These are phyloP conservation scores for Xerocomus potaroensis DNA, from an alignment of 768 basidiomycete species.

Conservation along the genomic window DNA sequence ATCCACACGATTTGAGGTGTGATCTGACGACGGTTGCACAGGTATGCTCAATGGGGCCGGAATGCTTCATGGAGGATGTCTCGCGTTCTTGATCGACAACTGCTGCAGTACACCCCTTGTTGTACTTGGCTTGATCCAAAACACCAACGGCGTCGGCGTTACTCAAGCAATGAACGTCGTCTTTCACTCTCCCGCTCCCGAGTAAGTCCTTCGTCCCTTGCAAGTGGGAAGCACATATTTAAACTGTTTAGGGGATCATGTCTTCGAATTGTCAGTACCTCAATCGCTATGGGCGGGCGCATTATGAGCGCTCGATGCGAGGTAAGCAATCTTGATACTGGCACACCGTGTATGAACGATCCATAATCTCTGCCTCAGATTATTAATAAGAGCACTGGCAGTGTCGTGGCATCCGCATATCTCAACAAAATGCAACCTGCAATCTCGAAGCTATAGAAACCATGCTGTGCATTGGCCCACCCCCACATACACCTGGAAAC, in stretches of 20 bases:
- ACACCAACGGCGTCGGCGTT: slow-evolving; percentile 68
- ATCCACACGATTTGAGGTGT: neutral
- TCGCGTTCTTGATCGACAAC: slow-evolving; percentile 73
- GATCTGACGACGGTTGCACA: slow-evolving; percentile 22
- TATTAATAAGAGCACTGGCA: slow-evolving; percentile 52
- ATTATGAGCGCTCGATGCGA: slow-evolving; percentile 72
- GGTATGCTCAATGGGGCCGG: slow-evolving; percentile 75
- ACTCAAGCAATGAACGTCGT: slow-evolving; percentile 67
- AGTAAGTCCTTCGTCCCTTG: slow-evolving; percentile 37
- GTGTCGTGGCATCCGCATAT: slow-evolving; percentile 60
- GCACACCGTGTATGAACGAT: neutral
- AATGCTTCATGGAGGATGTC: slow-evolving; percentile 72
- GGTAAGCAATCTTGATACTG: slow-evolving; percentile 35
- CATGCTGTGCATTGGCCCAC: slow-evolving; percentile 4
- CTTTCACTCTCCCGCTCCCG: slow-evolving; percentile 64
- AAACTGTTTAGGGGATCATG: slow-evolving; percentile 46
- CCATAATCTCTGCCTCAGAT: slow-evolving; percentile 37
- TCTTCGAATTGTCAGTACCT: slow-evolving; percentile 58
- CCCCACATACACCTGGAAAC: slow-evolving; percentile 9
- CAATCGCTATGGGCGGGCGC: slow-evolving; percentile 61
- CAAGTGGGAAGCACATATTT: slow-evolving; percentile 3
- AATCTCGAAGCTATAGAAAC: slow-evolving; percentile 41
- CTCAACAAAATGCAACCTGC: slow-evolving; percentile 72
- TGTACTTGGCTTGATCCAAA: slow-evolving; percentile 56
- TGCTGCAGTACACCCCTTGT: slow-evolving; percentile 68